Evolutionary conservation across 495 filamentous ascomycete genomes (phyloP).

Genomic region (Hamigera avellanea): DNA sequence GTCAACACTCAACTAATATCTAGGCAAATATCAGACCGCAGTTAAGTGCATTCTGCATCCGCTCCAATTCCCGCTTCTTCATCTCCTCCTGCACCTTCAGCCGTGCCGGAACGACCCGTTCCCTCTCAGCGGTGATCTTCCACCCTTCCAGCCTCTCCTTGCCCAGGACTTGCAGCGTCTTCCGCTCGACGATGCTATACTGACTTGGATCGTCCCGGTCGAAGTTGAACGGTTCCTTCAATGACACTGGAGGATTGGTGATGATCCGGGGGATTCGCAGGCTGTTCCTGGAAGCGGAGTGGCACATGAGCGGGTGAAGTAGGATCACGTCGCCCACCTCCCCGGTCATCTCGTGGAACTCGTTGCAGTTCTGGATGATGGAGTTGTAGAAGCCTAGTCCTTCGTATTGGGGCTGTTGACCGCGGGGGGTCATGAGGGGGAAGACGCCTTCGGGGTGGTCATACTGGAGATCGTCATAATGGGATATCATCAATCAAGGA

Average conservation of each 20-base stretch:
- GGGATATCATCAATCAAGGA: no score
- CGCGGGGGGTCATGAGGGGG: conserved; percentile 51
- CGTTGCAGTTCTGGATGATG: conserved; percentile 33
- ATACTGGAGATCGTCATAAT: conserved; percentile 14
- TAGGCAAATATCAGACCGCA: no score
- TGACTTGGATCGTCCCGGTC: conserved; percentile 42
- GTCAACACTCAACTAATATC: no score
- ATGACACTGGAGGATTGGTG: conserved; percentile 57
- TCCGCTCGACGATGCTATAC: conserved; percentile 58
- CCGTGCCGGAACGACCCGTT: conserved; percentile 34
- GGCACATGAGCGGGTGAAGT: conserved; percentile 64
- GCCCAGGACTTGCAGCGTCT: conserved; percentile 50
- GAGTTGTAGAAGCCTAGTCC: conserved; percentile 41
- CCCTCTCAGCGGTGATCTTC: conserved; percentile 45
- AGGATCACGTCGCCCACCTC: conserved; percentile 55
- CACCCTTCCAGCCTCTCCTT: conserved; percentile 47
- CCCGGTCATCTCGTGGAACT: conserved; percentile 57
- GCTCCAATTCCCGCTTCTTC: conserved; percentile 18
- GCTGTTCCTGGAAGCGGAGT: conserved; percentile 51
- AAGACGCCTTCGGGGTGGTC: conserved; percentile 58
- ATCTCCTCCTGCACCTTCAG: conserved; percentile 27
- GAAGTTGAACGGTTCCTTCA: conserved; percentile 54
- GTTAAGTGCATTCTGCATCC: conserved; percentile 1
- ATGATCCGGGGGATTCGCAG: conserved; percentile 50
- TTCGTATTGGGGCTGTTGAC: conserved; percentile 26